Evolutionary conservation across 345 rosid species (phyloP).

Genomic region (Iberis pinnata): DNA sequence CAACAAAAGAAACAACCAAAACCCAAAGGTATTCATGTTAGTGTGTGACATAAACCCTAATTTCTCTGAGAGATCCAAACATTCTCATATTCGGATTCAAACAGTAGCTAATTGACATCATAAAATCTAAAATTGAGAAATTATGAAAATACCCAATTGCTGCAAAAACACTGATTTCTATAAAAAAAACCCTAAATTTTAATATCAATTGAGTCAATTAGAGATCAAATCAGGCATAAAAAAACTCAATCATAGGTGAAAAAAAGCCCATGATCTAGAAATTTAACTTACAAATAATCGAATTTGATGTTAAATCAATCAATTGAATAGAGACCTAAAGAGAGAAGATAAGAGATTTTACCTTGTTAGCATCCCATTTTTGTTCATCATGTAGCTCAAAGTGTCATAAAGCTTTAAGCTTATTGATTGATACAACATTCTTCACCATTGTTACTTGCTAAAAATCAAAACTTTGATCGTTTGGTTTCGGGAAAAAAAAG

Average conservation of each 20-base stretch:
- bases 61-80: not conserved
- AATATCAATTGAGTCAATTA: constrained; percentile 3
- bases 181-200: no score
- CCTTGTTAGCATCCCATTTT: constrained; percentile 69
- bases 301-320: not conserved
- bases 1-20: no score
- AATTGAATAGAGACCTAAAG: not conserved
- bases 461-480: constrained; percentile 8
- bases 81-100: not conserved
- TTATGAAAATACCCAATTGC: not conserved
- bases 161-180: no score
- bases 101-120: no score
- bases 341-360: constrained; percentile 2
- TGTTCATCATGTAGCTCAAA: constrained; percentile 68
- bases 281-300: not conserved
- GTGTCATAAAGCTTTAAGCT: constrained; percentile 48
- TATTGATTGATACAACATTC: constrained; percentile 37
- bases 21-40: not conserved
- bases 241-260: not conserved
- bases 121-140: not conserved
- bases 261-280: not conserved
- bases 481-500: not conserved
- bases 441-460: constrained; percentile 43
- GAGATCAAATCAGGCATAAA: not conserved
- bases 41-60: not conserved